Percentiles rank a stretch among this genome's conserved stretches.
Evolutionary conservation across 768 basidiomycete species (phyloP).

Genomic region (Lactarius vividus): DNA sequence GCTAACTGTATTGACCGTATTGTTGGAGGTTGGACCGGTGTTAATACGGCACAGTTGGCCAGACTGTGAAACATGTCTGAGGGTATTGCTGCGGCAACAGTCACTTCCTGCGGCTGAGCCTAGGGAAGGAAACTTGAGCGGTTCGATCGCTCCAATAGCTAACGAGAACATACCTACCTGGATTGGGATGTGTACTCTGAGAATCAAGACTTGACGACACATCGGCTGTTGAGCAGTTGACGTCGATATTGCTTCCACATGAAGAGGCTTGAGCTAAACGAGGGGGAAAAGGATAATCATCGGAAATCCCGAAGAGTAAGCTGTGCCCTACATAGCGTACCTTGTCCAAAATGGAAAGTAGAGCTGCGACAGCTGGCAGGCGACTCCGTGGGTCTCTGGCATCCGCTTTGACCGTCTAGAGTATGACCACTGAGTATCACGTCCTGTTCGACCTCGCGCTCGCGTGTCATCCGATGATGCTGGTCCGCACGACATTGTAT

Average conservation of each 20-base stretch:
- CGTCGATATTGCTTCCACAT: not conserved
- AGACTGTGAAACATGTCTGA: not conserved
- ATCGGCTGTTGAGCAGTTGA: not conserved
- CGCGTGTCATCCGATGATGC: constrained; percentile 8
- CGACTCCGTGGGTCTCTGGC: constrained; percentile 5
- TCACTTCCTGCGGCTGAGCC: not conserved
- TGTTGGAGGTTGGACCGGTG: not conserved
- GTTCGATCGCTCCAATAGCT: not conserved
- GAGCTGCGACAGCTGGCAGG: too few species aligned
- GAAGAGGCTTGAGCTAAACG: not conserved
- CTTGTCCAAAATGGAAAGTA: not conserved
- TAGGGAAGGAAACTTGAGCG: not conserved
- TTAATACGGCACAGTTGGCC: not conserved
- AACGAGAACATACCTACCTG: not conserved
- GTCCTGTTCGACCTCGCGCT: not conserved
- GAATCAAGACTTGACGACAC: not conserved
- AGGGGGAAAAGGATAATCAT: not conserved
- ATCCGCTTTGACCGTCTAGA: constrained; percentile 20
- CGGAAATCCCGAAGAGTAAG: not conserved
- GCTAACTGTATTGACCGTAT: not conserved
- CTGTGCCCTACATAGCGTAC: not conserved
- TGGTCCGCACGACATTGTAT: not conserved
- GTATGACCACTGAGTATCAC: constrained; percentile 14
- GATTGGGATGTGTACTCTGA: not conserved
- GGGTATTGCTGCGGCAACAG: not conserved